These are phyloP conservation scores for Thuidium tamariscinum DNA, from an alignment of 225 moss, liverwort and hornwort genomes.

Conservation along the genomic window DNA sequence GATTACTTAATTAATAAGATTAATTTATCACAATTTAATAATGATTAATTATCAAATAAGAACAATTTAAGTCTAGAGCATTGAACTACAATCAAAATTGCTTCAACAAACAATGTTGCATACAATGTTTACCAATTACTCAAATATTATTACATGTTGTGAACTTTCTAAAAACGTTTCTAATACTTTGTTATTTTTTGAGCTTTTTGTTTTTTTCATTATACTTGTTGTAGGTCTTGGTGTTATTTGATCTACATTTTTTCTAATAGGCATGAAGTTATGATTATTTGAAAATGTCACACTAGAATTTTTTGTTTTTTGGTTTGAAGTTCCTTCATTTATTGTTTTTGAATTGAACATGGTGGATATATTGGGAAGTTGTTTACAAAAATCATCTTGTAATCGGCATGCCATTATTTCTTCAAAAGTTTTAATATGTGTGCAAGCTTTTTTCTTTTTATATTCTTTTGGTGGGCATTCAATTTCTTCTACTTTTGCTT, in stretches of 20 bases:
- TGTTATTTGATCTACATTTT: background rate
- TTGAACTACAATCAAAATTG: background rate
- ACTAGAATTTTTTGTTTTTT: background rate
- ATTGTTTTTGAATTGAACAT: background rate
- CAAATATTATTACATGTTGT: background rate
- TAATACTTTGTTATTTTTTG: too few relatives aligned
- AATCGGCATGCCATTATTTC: constrained; percentile 15
- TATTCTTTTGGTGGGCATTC: background rate
- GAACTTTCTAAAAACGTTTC: background rate
- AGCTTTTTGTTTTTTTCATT: background rate
- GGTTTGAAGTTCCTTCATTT: background rate
- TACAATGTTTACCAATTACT: background rate
- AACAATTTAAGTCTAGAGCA: too few relatives aligned
- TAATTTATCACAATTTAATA: too few relatives aligned
- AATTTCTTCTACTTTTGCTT: background rate
- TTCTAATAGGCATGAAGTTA: background rate
- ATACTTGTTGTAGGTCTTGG: background rate
- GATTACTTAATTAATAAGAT: too few relatives aligned
- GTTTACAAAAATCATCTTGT: background rate
- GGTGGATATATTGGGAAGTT: background rate
- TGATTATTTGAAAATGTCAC: background rate
- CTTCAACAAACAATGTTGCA: background rate
- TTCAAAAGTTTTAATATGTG: background rate
- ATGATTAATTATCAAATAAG: background rate
- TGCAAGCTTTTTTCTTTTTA: background rate